Evolutionary conservation across 768 basidiomycete genomes (phyloP), one percentile per base, ranked within the genome.

Genomic region (Russula brevipes): DNA sequence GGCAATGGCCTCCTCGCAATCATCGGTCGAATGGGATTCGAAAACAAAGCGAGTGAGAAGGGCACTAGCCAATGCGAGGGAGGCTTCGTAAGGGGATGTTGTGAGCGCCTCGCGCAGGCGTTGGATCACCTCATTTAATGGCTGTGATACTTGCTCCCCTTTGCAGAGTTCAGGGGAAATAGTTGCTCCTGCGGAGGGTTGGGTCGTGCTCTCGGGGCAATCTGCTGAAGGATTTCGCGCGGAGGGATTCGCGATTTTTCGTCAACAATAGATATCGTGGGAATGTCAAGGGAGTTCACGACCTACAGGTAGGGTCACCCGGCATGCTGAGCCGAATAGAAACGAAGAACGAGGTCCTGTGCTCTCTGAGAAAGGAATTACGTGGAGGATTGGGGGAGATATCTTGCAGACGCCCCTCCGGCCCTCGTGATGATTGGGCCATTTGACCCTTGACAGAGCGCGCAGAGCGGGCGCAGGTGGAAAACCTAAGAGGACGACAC

Each of bases 1-100:
- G 5, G 53, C 4, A 1, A 14, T 55, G 30, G 53, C 60, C 10
- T 61, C 60, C 38, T 61, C 46, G n/a, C 45, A 61, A 30, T 61
- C 60, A 11, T 55, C 38, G 5, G 6, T 55, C 19, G 60, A 55
- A 47, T 41, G 60, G 5, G 53, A 33, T 9, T 31, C 55, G 33
- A 38, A 33, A 3, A 38, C 17, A 38, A 55, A 61, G 30, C 46
- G 54, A 6, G n/a, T 14, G 60, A 33, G 38, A 39, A 61, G 60
- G 5, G 17, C 11, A 5, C 36, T 16, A 14, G 53, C 60, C 36
- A 61, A 16, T 5, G 45, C 60, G 9, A 35, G 45, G n/a, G 19
- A 41, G 10, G 45, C 51, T 24, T 11, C 46, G 7, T 17, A 46
- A 10, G 53, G 60, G 5, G 36, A 49, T 1, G 16, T 9, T 17